phyloP scores from a whole-genome alignment of 352 stramenopile genomes.

The Pseudoperonospora humuli region DNA sequence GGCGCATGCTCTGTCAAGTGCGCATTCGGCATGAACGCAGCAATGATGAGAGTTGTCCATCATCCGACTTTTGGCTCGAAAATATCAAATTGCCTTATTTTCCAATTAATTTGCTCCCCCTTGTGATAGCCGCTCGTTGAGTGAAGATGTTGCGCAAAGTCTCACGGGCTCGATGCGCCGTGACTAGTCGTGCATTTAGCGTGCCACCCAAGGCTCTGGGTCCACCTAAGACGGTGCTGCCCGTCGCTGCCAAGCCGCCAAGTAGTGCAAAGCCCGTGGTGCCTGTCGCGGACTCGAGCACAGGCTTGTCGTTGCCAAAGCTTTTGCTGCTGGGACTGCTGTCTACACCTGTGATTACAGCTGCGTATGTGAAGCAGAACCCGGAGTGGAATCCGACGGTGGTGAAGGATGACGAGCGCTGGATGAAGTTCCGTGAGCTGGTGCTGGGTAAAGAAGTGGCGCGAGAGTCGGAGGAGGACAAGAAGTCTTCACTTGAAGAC shows the following conservation, averaged over 20 bases:
- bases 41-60: no score
- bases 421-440: conserved; percentile 68
- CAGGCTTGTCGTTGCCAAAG: conserved; percentile 37
- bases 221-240: conserved; percentile 1
- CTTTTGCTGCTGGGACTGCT: conserved; percentile 44
- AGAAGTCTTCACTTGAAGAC: conserved; percentile 32
- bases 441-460: conserved; percentile 52
- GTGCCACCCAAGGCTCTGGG: conserved; percentile 8
- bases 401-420: conserved; percentile 52
- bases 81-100: no score
- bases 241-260: conserved; percentile 2
- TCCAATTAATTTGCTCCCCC: no score
- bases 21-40: no score
- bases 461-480: conserved; percentile 6
- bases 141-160: conserved; percentile 24
- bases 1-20: no score
- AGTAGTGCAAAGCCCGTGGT: conserved; percentile 2
- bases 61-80: no score
- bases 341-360: conserved; percentile 38
- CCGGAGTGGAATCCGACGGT: conserved; percentile 65
- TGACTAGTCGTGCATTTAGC: conserved; percentile 9
- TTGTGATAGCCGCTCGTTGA: conserved; percentile 3
- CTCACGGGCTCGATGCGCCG: conserved; percentile 14
- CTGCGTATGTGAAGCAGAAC: conserved; percentile 72
- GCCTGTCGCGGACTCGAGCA: conserved; percentile 24